These are phyloP conservation scores for Trichoderma gracile DNA, from an alignment of 2,329 filamentous ascomycete species.

Conservation along the genomic window DNA sequence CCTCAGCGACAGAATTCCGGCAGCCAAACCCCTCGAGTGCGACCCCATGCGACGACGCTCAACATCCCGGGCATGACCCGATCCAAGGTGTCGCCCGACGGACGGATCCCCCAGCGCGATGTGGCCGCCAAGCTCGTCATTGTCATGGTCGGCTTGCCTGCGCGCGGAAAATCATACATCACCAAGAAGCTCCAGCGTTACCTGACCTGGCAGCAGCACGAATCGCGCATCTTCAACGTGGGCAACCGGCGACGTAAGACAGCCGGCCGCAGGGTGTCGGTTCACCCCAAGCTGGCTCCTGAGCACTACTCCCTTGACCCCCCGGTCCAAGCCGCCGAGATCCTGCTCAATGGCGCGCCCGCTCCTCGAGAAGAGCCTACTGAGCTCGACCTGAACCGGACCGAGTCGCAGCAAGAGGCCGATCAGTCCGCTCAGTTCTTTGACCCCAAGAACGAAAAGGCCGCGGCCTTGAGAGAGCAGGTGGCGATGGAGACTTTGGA, in stretches of 20 bases:
- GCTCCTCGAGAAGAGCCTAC: conserved; percentile 45
- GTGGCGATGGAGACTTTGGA: conserved; percentile 90
- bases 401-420: conserved; percentile 47
- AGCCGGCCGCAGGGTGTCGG: conserved; percentile 56
- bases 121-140: conserved; percentile 96
- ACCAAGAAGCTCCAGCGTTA: conserved; percentile 97
- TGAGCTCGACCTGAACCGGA: conserved; percentile 39
- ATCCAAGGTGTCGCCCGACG: conserved; percentile 93
- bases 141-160: conserved; percentile 95
- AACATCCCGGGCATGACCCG: conserved; percentile 96
- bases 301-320: conserved; percentile 45
- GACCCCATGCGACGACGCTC: conserved; percentile 85
- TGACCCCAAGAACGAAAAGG: conserved; percentile 81
- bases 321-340: conserved; percentile 56
- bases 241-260: conserved; percentile 84
- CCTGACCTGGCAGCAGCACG: conserved; percentile 95
- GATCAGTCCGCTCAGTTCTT: conserved; percentile 95
- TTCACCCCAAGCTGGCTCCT: conserved; percentile 37
- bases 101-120: conserved; percentile 88
- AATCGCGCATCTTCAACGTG: conserved; percentile 95
- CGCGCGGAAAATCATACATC: conserved; percentile 96
- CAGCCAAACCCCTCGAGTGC: conserved; percentile 72
- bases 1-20: conserved; percentile 73
- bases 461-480: conserved; percentile 82
- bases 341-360: conserved; percentile 57